phyloP scores from a whole-genome alignment of 441 rosid genomes.

The California macrophylla region DNA sequence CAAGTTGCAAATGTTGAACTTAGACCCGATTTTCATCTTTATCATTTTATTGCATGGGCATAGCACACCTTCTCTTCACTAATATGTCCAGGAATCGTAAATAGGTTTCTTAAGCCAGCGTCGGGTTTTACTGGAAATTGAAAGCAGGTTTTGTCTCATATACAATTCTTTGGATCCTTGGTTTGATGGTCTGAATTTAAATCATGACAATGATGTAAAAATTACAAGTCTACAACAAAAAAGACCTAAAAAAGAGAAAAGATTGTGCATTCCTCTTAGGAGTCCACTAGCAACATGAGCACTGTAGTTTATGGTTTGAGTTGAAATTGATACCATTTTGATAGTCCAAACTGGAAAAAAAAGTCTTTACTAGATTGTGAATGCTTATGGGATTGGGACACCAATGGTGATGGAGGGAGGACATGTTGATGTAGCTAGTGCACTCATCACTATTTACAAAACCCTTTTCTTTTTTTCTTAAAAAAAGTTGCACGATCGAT shows the following conservation, averaged over 20 bases:
- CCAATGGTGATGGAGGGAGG: neutral
- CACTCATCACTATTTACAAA: neutral
- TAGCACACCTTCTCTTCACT: no score
- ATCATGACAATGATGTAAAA: no score
- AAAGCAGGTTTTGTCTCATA: no score
- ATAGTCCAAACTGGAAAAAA: neutral
- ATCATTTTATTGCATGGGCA: no score
- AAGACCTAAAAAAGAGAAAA: no score
- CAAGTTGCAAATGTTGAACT: neutral
- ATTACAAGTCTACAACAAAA: neutral
- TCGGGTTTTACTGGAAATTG: no score
- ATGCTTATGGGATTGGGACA: neutral
- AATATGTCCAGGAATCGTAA: no score
- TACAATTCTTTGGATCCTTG: no score
- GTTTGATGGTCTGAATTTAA: no score
- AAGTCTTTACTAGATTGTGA: neutral
- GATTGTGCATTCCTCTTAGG: neutral
- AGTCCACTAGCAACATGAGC: neutral
- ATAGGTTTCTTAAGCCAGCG: no score
- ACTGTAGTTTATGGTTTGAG: neutral
- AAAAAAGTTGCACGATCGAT: no score
- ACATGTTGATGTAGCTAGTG: neutral
- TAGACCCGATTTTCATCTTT: neutral
- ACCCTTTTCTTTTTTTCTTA: neutral
- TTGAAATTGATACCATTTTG: neutral